Evolutionary conservation across 2,329 filamentous ascomycete species (phyloP), one percentile per base, ranked within the genome.

Genomic region (Capronia americana): DNA sequence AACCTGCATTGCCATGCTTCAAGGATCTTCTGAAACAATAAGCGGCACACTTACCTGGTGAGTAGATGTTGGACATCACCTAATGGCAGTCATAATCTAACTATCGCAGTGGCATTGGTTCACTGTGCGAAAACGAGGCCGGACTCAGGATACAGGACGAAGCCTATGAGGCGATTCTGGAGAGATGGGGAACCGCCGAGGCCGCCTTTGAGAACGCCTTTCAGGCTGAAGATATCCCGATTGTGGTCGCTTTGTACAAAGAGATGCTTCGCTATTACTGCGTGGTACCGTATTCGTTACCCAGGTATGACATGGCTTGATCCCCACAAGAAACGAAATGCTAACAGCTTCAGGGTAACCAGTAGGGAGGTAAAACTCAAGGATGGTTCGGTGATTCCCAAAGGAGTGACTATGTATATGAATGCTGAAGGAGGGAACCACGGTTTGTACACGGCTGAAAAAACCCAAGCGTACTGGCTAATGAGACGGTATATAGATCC

Each of bases 1-100:
- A 34, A 34, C 32, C 38, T 57, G 28, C 57, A 61, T 24, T 30
- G 55, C 24, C 34, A 51, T 65, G 12, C 50, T 65, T 12, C 63
- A 65, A 44, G 63, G 57, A 6, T 57, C 50, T 11, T 30, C 44
- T 7, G 63, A 65, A 12, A 65, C 63, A 3, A 58, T 65, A 34
- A 34, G 32, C 10, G 32, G 32, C 4, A 34, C 32, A 34, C 32
- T 34, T 34, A 34, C 32, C 32, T 34, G 32, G 32, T 34, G 32
- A 34, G 32, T 12, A 12, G 32, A 34, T 34, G 32, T 12, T 12
- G 10, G 10, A 34, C 32, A 34, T 34, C 32, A 12, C 32, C 11
- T 34, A 34, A 34, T 34, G 32, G 32, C 32, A 12, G 32, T 12
- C 32, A 12, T 12, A 34, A 34, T 34, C 32, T 34, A 34, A 34